Evolutionary conservation across 768 basidiomycete species (phyloP).

Genomic region (Sutorius australiensis): DNA sequence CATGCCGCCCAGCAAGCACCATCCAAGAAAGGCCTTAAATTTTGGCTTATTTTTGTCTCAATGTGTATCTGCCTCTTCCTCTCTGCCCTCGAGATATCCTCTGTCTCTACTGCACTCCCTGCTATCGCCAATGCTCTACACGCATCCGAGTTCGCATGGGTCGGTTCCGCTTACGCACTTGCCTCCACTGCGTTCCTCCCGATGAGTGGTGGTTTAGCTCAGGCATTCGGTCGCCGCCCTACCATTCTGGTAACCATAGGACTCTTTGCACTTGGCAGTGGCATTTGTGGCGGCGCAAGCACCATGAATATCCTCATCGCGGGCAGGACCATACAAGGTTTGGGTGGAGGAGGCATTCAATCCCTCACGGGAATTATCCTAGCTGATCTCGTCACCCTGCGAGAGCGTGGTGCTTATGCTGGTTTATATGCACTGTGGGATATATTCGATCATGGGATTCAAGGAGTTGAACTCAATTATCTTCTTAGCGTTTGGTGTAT

Average conservation of each 20-base stretch:
- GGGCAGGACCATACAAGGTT: constrained; percentile 39
- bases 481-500: constrained; percentile 32
- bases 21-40: constrained; percentile 8
- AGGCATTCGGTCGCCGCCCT: constrained; percentile 39
- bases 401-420: constrained; percentile 39
- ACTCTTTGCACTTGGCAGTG: constrained; percentile 42
- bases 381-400: constrained; percentile 44
- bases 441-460: not conserved
- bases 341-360: constrained; percentile 40
- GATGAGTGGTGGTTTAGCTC: constrained; percentile 35
- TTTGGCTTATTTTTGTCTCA: constrained; percentile 32
- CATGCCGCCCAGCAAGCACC: not conserved
- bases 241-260: constrained; percentile 30
- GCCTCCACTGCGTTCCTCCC: constrained; percentile 41
- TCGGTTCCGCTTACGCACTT: constrained; percentile 42
- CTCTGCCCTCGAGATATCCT: constrained; percentile 30
- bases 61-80: constrained; percentile 30
- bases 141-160: constrained; percentile 41
- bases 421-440: constrained; percentile 37
- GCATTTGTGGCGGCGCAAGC: constrained; percentile 38
- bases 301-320: constrained; percentile 42
- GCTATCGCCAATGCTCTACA: constrained; percentile 39
- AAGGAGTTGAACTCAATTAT: not conserved
- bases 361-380: constrained; percentile 40
- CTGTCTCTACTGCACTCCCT: constrained; percentile 41